Evolutionary conservation across 2,329 filamentous ascomycete species (phyloP), one percentile per base, ranked within the genome.

Genomic region (Epicoccum nigrum): DNA sequence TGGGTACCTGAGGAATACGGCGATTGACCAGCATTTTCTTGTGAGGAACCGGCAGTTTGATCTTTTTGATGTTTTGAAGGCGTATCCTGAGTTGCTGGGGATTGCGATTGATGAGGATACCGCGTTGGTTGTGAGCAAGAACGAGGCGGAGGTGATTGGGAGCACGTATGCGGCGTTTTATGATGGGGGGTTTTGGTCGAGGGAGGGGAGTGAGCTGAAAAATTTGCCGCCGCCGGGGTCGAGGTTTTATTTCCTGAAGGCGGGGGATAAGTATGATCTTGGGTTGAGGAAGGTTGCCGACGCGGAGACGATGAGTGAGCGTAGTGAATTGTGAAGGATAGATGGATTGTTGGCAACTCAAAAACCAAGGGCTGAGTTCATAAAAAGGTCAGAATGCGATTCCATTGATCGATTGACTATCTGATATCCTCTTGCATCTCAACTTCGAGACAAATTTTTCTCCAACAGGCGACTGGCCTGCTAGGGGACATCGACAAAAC

Each of bases 101-200:
- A 33, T 65, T 20, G 64, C 55, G 2, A 60, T 67, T n/a, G 60
- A 65, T 32, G 63, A 67, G 38, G 63, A 67, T 33, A 65, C 64
- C 0, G 64, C 60, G 33, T 35, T 65, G 19, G 51, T 63, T 2
- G 63, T 67, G 12, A 54, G 50, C 8, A 54, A 57, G 45, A 61
- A 65, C 15, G 56, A 62, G 23, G 58, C 54, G 17, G 63, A 64
- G 23, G 56, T 67, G 1, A 56, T 67, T 32, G 64, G 64, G 4
- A 63, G 59, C 17, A 63, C 64, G n/a, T 64, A 67, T 44, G 61
- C 55, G 8, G 35, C 65, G 7, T 51, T 65, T 7, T 65, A 67
- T 21, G 62, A 67, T 51, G 58, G 64, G 1, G 55, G 55, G 1
- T 65, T 65, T 27, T 63, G 61, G 64, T 64, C 62, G 4, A 62